Evolutionary conservation across 129 eudicot genomes (phyloP), one percentile per base, ranked within the genome.

Genomic region (Tagetes erecta): DNA sequence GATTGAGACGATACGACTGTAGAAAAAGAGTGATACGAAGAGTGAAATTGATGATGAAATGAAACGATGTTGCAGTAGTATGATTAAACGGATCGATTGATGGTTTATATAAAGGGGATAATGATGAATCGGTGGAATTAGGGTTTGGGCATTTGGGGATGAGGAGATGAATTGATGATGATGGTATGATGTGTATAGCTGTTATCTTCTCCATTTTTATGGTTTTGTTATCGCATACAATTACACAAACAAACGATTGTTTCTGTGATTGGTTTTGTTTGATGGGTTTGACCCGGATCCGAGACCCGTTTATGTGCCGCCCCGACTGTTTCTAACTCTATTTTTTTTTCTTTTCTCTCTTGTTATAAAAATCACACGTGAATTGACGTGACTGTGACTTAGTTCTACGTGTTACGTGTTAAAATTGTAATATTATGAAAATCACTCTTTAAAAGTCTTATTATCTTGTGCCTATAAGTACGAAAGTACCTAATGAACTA

Each of bases 161-260:
- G 60, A 38, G 66, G 8, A 62, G 53, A 57, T 74, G 58, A 57
- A 75, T 10, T 60, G 60, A 34, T 60, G 60, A 34, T 36, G 20
- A 13, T 55, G 34, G 67, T 12, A 37, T 38, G 35, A 67, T 53
- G 73, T 33, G 62, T 47, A 63, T 34, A 53, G 38, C 30, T 36
- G 70, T 67, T 53, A 82, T 87, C 87, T 77, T 77, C 83, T 80
- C 85, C 89, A 87, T 87, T 77, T 82, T 83, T 83, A 20, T 20
- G 73, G 58, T 33, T 75, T 58, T 72, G 66, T 56, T 71, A 37
- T 33, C 71, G 34, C 69, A 66, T 36, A 75, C 80, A 40, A 34
- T 8, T 39, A 33, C 33, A 13, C 55, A 31, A 65, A 67, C 77
- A 20, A 20, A 20, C 27, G 27, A 20, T 20, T 20, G 27, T 20